phyloP scores from a whole-genome alignment of 306 rosid genomes.

The Mimosa pudica region DNA sequence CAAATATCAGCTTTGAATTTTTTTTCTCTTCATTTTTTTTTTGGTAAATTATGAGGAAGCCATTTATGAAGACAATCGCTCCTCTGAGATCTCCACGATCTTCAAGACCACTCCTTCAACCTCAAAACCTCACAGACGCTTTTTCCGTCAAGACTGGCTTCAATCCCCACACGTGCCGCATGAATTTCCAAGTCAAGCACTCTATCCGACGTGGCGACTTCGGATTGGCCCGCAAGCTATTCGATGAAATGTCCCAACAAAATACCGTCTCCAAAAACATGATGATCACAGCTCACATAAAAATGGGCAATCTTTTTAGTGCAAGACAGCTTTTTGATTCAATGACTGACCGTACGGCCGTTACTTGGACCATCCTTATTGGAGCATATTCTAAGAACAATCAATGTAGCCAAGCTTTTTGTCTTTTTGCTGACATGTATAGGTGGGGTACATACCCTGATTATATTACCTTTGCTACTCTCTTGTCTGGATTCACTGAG shows the following conservation, averaged over 20 bases:
- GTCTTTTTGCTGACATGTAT: constrained; percentile 67
- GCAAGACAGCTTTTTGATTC: constrained; percentile 70
- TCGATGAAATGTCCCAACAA: constrained; percentile 75
- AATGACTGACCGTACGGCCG: constrained; percentile 65
- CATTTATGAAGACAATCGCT: constrained; percentile 44
- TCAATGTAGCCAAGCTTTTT: constrained; percentile 54
- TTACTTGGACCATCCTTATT: constrained; percentile 86
- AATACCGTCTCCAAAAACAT: constrained; percentile 67
- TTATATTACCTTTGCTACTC: constrained; percentile 73
- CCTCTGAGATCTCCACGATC: constrained; percentile 35
- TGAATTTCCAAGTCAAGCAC: constrained; percentile 60
- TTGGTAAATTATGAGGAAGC: constrained; percentile 43
- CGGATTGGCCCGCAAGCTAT: constrained; percentile 53
- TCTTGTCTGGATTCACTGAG: constrained; percentile 70
- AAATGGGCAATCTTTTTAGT: constrained; percentile 55
- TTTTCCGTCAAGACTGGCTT: constrained; percentile 78
- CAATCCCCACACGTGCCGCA: constrained; percentile 59
- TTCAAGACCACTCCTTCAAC: constrained; percentile 37
- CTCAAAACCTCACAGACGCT: constrained; percentile 51
- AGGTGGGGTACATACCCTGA: constrained; percentile 58
- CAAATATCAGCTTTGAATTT: not conserved
- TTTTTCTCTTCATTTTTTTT: not conserved
- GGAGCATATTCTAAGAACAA: constrained; percentile 62
- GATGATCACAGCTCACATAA: constrained; percentile 71
- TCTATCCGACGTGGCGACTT: constrained; percentile 54